A percentile compares a stretch with the other conserved stretches of the same genome.
Conservation (phyloP, 768 basidiomycete species). For the Suillus clintonianus region DNA sequence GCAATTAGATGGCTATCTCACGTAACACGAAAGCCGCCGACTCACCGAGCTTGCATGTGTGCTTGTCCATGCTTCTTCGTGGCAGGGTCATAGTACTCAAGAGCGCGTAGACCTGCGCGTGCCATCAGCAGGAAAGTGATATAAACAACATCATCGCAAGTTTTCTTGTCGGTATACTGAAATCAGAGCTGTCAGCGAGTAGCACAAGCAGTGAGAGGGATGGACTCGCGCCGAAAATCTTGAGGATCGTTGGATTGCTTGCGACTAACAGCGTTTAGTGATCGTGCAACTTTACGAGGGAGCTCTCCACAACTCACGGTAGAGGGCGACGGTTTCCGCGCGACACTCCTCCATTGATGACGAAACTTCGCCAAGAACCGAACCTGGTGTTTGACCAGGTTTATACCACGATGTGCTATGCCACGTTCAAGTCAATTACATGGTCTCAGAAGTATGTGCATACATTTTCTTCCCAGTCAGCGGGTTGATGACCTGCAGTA, state of each 20-base stretch:
- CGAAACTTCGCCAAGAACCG: constrained; percentile 83
- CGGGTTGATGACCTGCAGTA: constrained; percentile 70
- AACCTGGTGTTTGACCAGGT: constrained; percentile 80
- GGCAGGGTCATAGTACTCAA: constrained; percentile 82
- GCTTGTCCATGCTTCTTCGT: constrained; percentile 86
- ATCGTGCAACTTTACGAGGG: not conserved
- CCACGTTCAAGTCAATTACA: not conserved
- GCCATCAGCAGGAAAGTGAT: constrained; percentile 86
- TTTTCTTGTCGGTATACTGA: constrained; percentile 68
- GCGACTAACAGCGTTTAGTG: constrained; percentile 48
- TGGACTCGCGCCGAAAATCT: constrained; percentile 71
- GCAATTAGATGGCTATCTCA: constrained; percentile 5
- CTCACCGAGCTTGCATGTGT: constrained; percentile 87
- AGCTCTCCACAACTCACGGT: constrained; percentile 49
- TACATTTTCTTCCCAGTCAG: constrained; percentile 77
- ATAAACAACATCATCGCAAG: constrained; percentile 77
- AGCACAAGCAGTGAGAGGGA: not conserved
- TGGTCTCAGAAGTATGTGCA: constrained; percentile 17
- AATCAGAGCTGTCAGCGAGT: not conserved
- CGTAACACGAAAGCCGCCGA: not conserved
- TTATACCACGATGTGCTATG: constrained; percentile 83
- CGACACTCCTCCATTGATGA: constrained; percentile 93
- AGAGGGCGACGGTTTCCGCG: constrained; percentile 86
- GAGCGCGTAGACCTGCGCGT: constrained; percentile 74
- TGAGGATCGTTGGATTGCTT: constrained; percentile 73